Percentiles rank a stretch among this genome's conserved stretches.
phyloP scores from a whole-genome alignment of 73 alveolate genomes.

The Effrenium voratum region DNA sequence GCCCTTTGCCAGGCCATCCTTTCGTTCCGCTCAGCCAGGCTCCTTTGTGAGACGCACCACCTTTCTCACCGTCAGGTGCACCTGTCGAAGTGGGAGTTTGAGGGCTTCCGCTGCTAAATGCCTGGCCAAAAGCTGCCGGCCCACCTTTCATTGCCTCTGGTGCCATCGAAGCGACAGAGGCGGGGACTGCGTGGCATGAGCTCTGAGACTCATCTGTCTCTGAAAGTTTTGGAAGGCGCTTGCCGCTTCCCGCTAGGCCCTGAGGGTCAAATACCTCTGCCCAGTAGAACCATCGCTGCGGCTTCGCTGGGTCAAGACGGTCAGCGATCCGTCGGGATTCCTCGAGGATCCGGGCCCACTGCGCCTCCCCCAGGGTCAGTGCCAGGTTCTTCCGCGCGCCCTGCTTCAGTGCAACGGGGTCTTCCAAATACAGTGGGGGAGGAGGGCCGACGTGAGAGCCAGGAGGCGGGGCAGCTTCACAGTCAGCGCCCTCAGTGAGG shows the following conservation, averaged over 20 bases:
- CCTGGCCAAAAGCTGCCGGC: too few species aligned
- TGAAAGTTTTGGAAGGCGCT: slow-evolving; percentile 75
- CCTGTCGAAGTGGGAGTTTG: too few species aligned
- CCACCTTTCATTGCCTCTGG: too few species aligned
- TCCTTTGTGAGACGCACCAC: too few species aligned
- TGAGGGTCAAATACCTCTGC: slow-evolving; percentile 85
- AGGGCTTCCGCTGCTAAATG: too few species aligned
- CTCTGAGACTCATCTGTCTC: background rate
- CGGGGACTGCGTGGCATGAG: background rate
- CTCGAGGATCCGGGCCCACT: slow-evolving; percentile 73
- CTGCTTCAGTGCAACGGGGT: slow-evolving; percentile 24
- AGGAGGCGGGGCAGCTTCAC: slow-evolving; percentile 61
- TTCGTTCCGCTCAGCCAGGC: too few species aligned
- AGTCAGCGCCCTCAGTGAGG: slow-evolving; percentile 56
- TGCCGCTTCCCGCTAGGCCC: slow-evolving; percentile 41
- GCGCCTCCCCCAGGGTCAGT: slow-evolving; percentile 25
- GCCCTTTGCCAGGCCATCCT: too few species aligned
- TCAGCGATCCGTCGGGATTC: slow-evolving; percentile 65
- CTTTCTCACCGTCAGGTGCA: too few species aligned
- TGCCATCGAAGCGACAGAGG: background rate
- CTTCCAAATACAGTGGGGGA: slow-evolving; percentile 66
- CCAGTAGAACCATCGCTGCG: slow-evolving; percentile 93
- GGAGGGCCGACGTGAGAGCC: slow-evolving; percentile 38
- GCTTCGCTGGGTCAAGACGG: slow-evolving; percentile 81
- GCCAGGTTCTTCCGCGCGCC: slow-evolving; percentile 75